Evolutionary conservation across 1,284 basidiomycete species (phyloP).

Genomic region (Puccinia polysora): DNA sequence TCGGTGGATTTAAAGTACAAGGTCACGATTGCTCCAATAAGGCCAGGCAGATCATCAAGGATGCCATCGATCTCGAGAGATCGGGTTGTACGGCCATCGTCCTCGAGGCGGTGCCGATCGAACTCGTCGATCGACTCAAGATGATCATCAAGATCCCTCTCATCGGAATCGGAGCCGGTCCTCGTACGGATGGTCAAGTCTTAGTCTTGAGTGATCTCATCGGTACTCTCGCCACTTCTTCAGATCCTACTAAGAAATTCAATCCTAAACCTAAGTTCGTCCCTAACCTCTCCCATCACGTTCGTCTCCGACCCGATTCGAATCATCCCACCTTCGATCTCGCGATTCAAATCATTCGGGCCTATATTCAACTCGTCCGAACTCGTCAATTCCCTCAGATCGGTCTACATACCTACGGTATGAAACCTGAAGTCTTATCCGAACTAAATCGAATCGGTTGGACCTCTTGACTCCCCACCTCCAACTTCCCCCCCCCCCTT

Average conservation of each 20-base stretch:
- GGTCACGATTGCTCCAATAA: constrained; percentile 62
- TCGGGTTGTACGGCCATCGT: constrained; percentile 86
- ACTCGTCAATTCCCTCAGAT: constrained; percentile 28
- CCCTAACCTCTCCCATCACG: constrained; percentile 51
- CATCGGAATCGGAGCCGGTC: constrained; percentile 93
- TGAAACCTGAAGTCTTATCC: constrained; percentile 9
- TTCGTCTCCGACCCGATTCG: background rate
- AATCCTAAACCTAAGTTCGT: constrained; percentile 86
- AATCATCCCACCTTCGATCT: constrained; percentile 16
- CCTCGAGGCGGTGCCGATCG: constrained; percentile 81
- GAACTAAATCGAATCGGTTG: constrained; percentile 7
- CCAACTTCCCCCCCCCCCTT: background rate
- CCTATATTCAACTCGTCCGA: constrained; percentile 18
- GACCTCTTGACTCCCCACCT: background rate
- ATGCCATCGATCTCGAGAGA: constrained; percentile 68
- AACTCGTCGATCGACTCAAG: constrained; percentile 71
- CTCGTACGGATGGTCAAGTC: constrained; percentile 79
- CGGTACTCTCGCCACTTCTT: constrained; percentile 59
- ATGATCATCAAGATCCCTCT: constrained; percentile 66
- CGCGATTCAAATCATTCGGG: constrained; percentile 11
- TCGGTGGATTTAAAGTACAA: constrained; percentile 87
- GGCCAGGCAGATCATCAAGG: constrained; percentile 63
- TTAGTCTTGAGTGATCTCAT: constrained; percentile 89
- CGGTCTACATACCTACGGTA: constrained; percentile 37
- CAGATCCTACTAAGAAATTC: constrained; percentile 52